phyloP scores from a whole-genome alignment of 148 eudicot genomes.

The Silene latifolia region DNA sequence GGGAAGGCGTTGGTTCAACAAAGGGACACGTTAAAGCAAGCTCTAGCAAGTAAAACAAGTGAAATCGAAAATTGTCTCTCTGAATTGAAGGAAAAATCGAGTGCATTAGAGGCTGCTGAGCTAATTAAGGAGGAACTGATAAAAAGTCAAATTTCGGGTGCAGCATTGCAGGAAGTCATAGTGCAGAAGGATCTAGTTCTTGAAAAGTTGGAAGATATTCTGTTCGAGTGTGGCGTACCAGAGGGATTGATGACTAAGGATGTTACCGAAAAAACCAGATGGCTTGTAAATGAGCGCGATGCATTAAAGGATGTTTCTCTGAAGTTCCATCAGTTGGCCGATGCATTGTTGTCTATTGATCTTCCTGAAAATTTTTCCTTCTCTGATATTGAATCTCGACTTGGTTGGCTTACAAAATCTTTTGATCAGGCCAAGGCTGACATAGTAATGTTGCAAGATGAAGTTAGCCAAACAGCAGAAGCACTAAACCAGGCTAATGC shows the following conservation, averaged over 20 bases:
- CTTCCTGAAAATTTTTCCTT: slow-evolving; percentile 57
- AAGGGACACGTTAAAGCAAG: slow-evolving; percentile 78
- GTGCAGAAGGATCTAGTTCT: slow-evolving; percentile 52
- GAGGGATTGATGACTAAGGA: slow-evolving; percentile 45
- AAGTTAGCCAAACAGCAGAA: slow-evolving; percentile 36
- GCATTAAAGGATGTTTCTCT: slow-evolving; percentile 43
- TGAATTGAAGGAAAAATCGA: slow-evolving; percentile 65
- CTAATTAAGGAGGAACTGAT: slow-evolving; percentile 51
- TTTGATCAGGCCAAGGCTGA: slow-evolving; percentile 52
- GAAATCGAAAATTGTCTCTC: slow-evolving; percentile 57
- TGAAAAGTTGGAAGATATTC: slow-evolving; percentile 52
- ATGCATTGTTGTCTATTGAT: slow-evolving; percentile 49
- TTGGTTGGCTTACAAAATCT: slow-evolving; percentile 66
- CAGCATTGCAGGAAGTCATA: slow-evolving; percentile 61
- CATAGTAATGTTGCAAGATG: slow-evolving; percentile 45
- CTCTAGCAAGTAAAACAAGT: slow-evolving; percentile 61
- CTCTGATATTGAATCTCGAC: slow-evolving; percentile 55
- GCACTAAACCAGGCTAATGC: slow-evolving; percentile 47
- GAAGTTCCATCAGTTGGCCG: slow-evolving; percentile 43
- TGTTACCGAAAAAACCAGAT: slow-evolving; percentile 52
- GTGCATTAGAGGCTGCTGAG: slow-evolving; percentile 66
- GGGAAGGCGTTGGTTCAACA: slow-evolving; percentile 97
- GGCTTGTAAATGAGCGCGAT: slow-evolving; percentile 67
- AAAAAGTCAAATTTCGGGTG: slow-evolving; percentile 47
- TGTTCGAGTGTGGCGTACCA: slow-evolving; percentile 39